Conservation (phyloP, 805 yeast species). For the Ogataea populi-albae region DNA sequence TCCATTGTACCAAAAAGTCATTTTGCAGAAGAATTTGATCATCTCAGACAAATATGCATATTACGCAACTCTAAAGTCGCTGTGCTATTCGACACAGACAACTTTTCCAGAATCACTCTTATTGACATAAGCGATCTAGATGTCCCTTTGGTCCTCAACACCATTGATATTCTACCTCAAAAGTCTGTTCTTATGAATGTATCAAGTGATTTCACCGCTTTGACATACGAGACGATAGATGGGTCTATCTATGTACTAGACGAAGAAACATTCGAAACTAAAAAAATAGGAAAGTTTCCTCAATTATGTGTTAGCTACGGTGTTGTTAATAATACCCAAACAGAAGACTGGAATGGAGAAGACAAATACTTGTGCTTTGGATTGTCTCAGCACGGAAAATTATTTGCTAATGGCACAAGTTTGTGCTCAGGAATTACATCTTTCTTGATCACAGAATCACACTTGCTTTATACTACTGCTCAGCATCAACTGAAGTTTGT, state of each 20-base stretch:
- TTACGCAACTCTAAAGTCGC: conserved; percentile 50
- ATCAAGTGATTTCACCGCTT: conserved; percentile 46
- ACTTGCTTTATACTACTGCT: conserved; percentile 81
- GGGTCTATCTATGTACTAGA: conserved; percentile 52
- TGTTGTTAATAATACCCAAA: conserved; percentile 33
- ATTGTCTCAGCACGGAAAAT: conserved; percentile 68
- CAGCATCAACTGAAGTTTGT: conserved; percentile 79
- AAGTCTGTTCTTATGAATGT: conserved; percentile 54
- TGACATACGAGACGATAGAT: conserved; percentile 61
- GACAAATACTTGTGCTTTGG: conserved; percentile 57
- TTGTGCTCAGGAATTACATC: conserved; percentile 81
- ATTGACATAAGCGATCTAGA: conserved; percentile 44
- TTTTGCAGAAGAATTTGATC: conserved; percentile 41
- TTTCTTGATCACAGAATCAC: conserved; percentile 64
- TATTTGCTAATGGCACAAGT: conserved; percentile 59
- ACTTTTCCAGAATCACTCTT: conserved; percentile 48
- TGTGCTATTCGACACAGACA: conserved; percentile 55
- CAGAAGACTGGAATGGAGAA: conserved; percentile 20
- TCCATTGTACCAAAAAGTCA: conserved; percentile 33
- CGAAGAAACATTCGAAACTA: conserved; percentile 27
- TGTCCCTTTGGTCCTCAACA: conserved; percentile 39
- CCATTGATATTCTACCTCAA: conserved; percentile 46
- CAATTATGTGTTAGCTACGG: conserved; percentile 64
- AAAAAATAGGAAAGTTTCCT: conserved; percentile 54
- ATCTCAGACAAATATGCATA: conserved; percentile 63